A percentile compares a stretch with the other conserved stretches of the same genome.
Evolutionary conservation across 2,329 filamentous ascomycete genomes (phyloP).

Genomic region (Aspergillus floridensis): DNA sequence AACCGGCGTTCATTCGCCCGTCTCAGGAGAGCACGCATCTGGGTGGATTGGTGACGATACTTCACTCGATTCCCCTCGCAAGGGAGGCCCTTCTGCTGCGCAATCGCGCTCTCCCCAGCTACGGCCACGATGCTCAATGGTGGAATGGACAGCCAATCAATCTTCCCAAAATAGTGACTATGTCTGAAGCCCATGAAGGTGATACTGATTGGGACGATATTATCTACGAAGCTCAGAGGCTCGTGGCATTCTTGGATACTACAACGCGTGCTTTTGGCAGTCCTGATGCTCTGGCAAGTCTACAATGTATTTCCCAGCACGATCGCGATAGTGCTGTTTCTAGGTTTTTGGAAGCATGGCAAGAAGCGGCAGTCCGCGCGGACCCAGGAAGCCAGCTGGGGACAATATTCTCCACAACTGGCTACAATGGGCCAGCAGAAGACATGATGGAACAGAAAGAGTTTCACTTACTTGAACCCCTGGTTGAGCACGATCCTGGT

Average conservation of each 20-base stretch:
- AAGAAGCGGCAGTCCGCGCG: slow-evolving; percentile 44
- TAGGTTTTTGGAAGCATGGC: slow-evolving; percentile 52
- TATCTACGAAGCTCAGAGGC: slow-evolving; percentile 57
- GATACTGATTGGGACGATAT: slow-evolving; percentile 45
- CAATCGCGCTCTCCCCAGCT: slow-evolving; percentile 47
- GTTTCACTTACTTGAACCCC: slow-evolving; percentile 40
- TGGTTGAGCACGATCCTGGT: slow-evolving; percentile 37
- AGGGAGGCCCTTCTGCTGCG: slow-evolving; percentile 56
- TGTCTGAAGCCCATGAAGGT: slow-evolving; percentile 33
- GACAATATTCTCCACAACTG: slow-evolving; percentile 48
- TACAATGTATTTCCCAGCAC: slow-evolving; percentile 37
- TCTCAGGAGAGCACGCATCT: slow-evolving; percentile 53
- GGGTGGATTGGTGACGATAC: slow-evolving; percentile 59
- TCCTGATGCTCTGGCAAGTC: slow-evolving; percentile 48
- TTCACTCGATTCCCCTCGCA: slow-evolving; percentile 60
- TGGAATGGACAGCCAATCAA: slow-evolving; percentile 58
- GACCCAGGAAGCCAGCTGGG: slow-evolving; percentile 42
- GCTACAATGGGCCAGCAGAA: slow-evolving; percentile 37
- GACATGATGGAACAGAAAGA: slow-evolving; percentile 35
- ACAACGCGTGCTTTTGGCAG: slow-evolving; percentile 60
- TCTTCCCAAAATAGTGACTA: slow-evolving; percentile 51
- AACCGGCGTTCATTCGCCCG: slow-evolving; percentile 59
- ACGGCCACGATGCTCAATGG: slow-evolving; percentile 59
- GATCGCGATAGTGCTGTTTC: slow-evolving; percentile 38
- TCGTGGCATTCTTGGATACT: slow-evolving; percentile 60